A percentile compares a stretch with the other conserved stretches of the same genome.
Evolutionary conservation across 768 basidiomycete species (phyloP).

Genomic region (Lentinula sp.): DNA sequence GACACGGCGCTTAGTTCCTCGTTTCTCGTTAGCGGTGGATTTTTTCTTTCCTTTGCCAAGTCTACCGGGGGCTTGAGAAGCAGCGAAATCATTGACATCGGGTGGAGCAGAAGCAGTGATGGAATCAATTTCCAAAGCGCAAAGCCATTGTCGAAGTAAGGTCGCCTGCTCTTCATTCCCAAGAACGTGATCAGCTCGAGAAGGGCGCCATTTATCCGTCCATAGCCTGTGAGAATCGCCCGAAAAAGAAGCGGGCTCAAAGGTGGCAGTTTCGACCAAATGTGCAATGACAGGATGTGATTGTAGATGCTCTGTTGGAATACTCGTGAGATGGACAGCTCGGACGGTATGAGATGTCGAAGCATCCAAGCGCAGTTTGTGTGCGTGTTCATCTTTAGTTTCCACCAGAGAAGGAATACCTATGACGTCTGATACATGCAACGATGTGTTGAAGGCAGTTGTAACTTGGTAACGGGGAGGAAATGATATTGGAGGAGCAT

Average conservation of each 20-base stretch:
- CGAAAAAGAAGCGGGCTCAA: conserved; percentile 11
- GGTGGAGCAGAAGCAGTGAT: conserved; percentile 7
- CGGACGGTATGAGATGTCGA: background rate
- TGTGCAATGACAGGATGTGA: conserved; percentile 48
- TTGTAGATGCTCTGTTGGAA: conserved; percentile 25
- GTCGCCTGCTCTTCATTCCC: conserved; percentile 69
- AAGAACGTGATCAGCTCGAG: conserved; percentile 65
- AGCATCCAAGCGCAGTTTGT: background rate
- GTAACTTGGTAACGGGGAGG: background rate
- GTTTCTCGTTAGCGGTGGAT: conserved; percentile 14
- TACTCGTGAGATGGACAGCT: conserved; percentile 13
- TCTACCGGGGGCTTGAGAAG: conserved; percentile 11
- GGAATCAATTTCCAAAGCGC: conserved; percentile 58
- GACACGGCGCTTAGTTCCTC: conserved; percentile 52
- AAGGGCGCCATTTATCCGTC: conserved; percentile 73
- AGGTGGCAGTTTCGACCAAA: conserved; percentile 19
- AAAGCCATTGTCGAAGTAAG: conserved; percentile 76
- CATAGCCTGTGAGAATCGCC: conserved; percentile 44
- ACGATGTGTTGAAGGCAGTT: background rate
- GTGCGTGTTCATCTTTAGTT: background rate
- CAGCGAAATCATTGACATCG: background rate
- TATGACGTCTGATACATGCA: background rate
- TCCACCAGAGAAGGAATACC: background rate
- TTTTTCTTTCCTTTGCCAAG: conserved; percentile 20
- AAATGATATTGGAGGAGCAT: conserved; percentile 5